Conservation (phyloP, 805 yeast species). For the Blastobotrys mokoenaii region DNA sequence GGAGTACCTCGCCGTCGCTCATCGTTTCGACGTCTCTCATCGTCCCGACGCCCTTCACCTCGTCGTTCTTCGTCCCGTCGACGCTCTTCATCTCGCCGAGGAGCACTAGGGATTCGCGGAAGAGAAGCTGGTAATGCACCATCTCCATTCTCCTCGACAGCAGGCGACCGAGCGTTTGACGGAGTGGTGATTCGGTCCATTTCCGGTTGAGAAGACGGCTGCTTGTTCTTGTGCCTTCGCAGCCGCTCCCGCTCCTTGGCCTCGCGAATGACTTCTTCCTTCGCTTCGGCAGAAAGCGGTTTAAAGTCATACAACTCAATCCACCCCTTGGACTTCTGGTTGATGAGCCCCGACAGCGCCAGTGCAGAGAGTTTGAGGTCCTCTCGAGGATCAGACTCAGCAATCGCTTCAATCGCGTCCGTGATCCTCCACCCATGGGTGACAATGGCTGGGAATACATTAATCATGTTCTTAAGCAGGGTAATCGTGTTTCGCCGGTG, state of each 20-base stretch:
- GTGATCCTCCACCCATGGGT: constrained; percentile 53
- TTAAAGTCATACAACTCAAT: constrained; percentile 21
- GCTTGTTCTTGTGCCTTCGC: not conserved
- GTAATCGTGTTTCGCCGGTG: constrained; percentile 74
- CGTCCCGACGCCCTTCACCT: no score
- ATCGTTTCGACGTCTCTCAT: constrained; percentile 1
- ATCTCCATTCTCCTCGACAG: not conserved
- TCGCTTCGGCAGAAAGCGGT: constrained; percentile 18
- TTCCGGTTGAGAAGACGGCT: not conserved
- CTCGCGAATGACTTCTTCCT: constrained; percentile 18
- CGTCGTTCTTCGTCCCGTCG: not conserved
- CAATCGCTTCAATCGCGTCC: constrained; percentile 39
- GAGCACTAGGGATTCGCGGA: not conserved
- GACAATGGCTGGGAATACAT: constrained; percentile 58
- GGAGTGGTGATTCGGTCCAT: not conserved
- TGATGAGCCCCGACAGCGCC: constrained; percentile 23
- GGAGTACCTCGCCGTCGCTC: not conserved
- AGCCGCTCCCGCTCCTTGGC: constrained; percentile 18
- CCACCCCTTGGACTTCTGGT: constrained; percentile 20
- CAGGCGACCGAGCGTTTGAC: not conserved
- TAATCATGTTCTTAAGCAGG: constrained; percentile 56
- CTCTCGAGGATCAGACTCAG: constrained; percentile 54
- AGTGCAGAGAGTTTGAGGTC: constrained; percentile 71
- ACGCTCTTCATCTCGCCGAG: constrained; percentile 2
- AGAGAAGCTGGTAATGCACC: not conserved